Conservation (phyloP, 2,329 filamentous ascomycete genomes). For the Epichloe brachyelytri region DNA sequence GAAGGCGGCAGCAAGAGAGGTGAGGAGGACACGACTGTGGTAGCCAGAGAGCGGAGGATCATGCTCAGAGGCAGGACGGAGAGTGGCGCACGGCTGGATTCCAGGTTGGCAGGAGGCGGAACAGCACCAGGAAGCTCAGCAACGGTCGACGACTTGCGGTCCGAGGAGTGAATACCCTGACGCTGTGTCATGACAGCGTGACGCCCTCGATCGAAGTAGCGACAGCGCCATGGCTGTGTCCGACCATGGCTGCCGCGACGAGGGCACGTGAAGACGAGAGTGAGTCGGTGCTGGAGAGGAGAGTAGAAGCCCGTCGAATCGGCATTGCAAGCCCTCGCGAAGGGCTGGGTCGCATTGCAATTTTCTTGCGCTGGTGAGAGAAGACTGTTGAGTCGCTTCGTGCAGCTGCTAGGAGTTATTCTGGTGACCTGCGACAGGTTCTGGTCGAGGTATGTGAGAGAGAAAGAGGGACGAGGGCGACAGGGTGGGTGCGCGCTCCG, state of each 20-base stretch:
- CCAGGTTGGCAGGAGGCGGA: conserved; percentile 15
- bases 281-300: neutral
- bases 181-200: conserved; percentile 3
- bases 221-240: neutral
- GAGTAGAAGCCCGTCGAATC: conserved; percentile 2
- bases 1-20: conserved; percentile 56
- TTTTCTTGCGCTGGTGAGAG: neutral
- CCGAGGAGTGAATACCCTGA: conserved; percentile 24
- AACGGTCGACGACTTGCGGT: conserved; percentile 22
- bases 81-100: conserved; percentile 33
- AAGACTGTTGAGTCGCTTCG: neutral
- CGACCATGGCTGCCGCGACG: conserved; percentile 2
- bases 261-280: neutral
- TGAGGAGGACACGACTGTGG: conserved; percentile 58
- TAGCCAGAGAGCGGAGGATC: conserved; percentile 56
- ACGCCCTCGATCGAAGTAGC: neutral
- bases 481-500: neutral
- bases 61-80: conserved; percentile 53
- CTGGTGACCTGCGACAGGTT: conserved; percentile 1
- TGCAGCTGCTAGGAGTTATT: neutral
- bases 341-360: conserved; percentile 13
- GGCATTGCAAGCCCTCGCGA: conserved; percentile 11
- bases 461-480: neutral
- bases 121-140: conserved; percentile 20
- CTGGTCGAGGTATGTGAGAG: neutral